phyloP scores from a whole-genome alignment of 2,329 filamentous ascomycete species.

The Penicillium freii region DNA sequence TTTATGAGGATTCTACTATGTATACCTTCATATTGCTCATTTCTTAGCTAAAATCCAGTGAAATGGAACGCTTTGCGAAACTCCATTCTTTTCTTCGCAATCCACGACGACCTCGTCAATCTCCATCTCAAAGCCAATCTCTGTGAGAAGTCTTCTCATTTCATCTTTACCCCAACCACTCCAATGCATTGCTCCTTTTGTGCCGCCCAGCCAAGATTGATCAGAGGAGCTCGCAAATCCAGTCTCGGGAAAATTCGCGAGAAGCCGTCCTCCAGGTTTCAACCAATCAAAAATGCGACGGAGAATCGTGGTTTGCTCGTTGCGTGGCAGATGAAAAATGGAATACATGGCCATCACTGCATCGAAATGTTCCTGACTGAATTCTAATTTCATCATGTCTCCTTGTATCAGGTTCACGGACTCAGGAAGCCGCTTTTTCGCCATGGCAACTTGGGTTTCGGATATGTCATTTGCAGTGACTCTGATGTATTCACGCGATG shows the following conservation, averaged over 20 bases:
- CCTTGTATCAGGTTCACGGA: slow-evolving; percentile 33
- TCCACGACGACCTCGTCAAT: slow-evolving; percentile 26
- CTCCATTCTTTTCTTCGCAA: slow-evolving; percentile 19
- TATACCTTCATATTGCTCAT: neutral
- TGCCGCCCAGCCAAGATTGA: slow-evolving; percentile 35
- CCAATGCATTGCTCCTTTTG: slow-evolving; percentile 40
- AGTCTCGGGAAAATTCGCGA: slow-evolving; percentile 48
- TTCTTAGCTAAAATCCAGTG: slow-evolving; percentile 22
- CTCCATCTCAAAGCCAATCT: slow-evolving; percentile 22
- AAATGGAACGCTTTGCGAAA: slow-evolving; percentile 13
- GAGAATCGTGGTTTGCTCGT: slow-evolving; percentile 51
- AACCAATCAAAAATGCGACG: slow-evolving; percentile 50
- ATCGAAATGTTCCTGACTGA: slow-evolving; percentile 42
- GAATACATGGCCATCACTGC: slow-evolving; percentile 55
- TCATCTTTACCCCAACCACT: slow-evolving; percentile 40
- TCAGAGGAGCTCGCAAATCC: slow-evolving; percentile 19
- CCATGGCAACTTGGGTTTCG: slow-evolving; percentile 38
- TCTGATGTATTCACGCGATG: slow-evolving; percentile 17
- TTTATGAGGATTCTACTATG: neutral
- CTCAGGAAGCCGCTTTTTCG: slow-evolving; percentile 23
- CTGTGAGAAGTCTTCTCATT: slow-evolving; percentile 28
- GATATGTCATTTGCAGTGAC: slow-evolving; percentile 49
- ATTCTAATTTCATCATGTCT: slow-evolving; percentile 45
- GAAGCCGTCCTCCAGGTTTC: slow-evolving; percentile 51
- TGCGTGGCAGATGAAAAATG: slow-evolving; percentile 54